phyloP scores from a whole-genome alignment of 1,139 yeast species.

The Scheffersomyces parashehatae region DNA sequence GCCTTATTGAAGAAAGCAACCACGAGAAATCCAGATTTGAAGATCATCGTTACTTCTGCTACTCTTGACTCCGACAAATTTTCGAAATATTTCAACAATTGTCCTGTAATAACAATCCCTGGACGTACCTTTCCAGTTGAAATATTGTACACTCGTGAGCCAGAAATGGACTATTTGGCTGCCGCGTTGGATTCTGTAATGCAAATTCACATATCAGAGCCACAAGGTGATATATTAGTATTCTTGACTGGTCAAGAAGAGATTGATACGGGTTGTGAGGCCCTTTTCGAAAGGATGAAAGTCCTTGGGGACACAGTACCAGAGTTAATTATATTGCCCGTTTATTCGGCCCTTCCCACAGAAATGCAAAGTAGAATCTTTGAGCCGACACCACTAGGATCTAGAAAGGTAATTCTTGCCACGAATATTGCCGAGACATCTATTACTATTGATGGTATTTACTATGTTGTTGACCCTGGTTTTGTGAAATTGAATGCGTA shows the following conservation, averaged over 20 bases:
- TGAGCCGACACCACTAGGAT: slow-evolving; percentile 71
- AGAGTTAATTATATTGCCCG: slow-evolving; percentile 80
- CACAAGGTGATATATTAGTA: slow-evolving; percentile 79
- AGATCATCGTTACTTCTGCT: slow-evolving; percentile 87
- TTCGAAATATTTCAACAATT: slow-evolving; percentile 69
- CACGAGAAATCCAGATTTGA: slow-evolving; percentile 66
- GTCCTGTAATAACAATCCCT: slow-evolving; percentile 83
- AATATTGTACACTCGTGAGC: slow-evolving; percentile 70
- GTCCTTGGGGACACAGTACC: slow-evolving; percentile 62
- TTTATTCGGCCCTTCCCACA: slow-evolving; percentile 76
- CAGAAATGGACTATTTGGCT: slow-evolving; percentile 82
- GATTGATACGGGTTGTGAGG: slow-evolving; percentile 86
- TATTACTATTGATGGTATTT: slow-evolving; percentile 76
- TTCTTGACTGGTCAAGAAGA: slow-evolving; percentile 92
- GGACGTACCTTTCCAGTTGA: slow-evolving; percentile 93
- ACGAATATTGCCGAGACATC: slow-evolving; percentile 71
- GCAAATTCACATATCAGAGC: slow-evolving; percentile 79
- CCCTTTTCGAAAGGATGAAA: slow-evolving; percentile 64
- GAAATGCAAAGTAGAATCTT: slow-evolving; percentile 73
- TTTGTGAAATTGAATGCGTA: slow-evolving; percentile 77
- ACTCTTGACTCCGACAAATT: slow-evolving; percentile 86
- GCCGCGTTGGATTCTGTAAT: slow-evolving; percentile 79
- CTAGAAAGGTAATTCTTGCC: slow-evolving; percentile 73
- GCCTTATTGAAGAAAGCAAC: slow-evolving; percentile 80
- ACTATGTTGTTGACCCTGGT: slow-evolving; percentile 79